Percentiles rank a stretch among this genome's conserved stretches.
These are phyloP conservation scores for Cystofilobasidium capitatum DNA, from an alignment of 768 basidiomycete genomes.

Conservation along the genomic window DNA sequence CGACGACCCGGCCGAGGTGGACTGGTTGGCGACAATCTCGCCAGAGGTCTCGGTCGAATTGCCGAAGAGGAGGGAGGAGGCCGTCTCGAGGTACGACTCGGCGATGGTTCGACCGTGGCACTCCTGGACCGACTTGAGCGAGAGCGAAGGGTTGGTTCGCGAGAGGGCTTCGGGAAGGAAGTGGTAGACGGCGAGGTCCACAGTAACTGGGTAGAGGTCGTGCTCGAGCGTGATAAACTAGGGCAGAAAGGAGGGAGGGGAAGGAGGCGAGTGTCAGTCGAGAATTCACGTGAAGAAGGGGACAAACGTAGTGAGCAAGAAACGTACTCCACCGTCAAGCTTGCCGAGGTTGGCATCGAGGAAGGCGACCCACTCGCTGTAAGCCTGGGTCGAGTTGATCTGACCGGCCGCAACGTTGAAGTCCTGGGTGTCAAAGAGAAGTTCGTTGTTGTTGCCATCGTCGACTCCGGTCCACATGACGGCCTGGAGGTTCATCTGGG, in stretches of 20 bases:
- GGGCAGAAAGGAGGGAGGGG: background rate
- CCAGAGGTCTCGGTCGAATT: slow-evolving; percentile 8
- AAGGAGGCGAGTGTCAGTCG: no score
- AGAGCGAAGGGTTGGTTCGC: slow-evolving; percentile 53
- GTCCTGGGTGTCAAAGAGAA: slow-evolving; percentile 49
- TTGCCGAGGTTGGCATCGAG: slow-evolving; percentile 71
- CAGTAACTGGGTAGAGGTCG: slow-evolving; percentile 43
- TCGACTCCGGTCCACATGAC: slow-evolving; percentile 49
- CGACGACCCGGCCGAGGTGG: background rate
- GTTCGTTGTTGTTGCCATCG: slow-evolving; percentile 50
- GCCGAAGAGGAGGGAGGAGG: slow-evolving; percentile 47
- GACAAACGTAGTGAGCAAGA: no score
- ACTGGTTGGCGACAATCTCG: slow-evolving; percentile 7
- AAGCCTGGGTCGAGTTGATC: slow-evolving; percentile 60
- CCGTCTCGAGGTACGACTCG: slow-evolving; percentile 75
- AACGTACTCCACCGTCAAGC: slow-evolving; percentile 48
- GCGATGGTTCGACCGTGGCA: slow-evolving; percentile 54
- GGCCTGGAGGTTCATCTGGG: slow-evolving; percentile 71
- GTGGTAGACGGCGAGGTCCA: slow-evolving; percentile 37
- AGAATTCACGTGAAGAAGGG: slow-evolving; percentile 68
- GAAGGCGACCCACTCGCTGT: slow-evolving; percentile 46
- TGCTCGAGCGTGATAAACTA: slow-evolving; percentile 71
- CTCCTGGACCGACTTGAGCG: slow-evolving; percentile 58
- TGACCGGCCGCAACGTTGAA: slow-evolving; percentile 56
- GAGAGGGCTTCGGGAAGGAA: slow-evolving; percentile 71